Evolutionary conservation across 148 eudicot species (phyloP).

Genomic region (Persicaria tinctoria): DNA sequence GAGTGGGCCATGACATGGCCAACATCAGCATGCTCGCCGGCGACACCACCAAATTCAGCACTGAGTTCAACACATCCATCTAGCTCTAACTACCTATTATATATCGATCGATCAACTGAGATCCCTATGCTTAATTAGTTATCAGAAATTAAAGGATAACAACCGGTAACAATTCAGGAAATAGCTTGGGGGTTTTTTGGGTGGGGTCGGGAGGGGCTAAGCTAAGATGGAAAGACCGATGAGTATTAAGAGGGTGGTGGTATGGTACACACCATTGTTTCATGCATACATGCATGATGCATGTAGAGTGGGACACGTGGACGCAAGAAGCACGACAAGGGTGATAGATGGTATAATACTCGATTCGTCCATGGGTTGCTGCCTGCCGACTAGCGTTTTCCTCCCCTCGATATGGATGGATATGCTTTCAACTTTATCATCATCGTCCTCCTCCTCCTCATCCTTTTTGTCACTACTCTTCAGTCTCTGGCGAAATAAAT

Average conservation of each 20-base stretch:
- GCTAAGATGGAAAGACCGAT: too few species aligned
- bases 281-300: neutral
- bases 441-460: too few species aligned
- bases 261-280: too few species aligned
- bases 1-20: constrained; percentile 84
- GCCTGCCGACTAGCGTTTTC: neutral
- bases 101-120: neutral
- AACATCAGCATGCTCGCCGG: constrained; percentile 84
- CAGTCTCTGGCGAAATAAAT: too few species aligned
- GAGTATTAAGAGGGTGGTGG: too few species aligned
- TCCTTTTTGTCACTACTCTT: too few species aligned
- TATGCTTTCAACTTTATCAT: too few species aligned
- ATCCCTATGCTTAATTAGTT: too few species aligned
- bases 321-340: neutral
- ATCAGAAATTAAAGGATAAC: neutral
- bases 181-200: too few species aligned
- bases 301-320: constrained; percentile 8
- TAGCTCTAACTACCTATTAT: neutral
- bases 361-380: neutral
- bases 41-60: constrained; percentile 64
- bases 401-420: neutral
- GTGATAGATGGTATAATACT: neutral
- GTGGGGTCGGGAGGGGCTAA: too few species aligned
- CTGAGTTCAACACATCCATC: constrained; percentile 60
- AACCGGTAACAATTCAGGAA: too few species aligned